A percentile compares a stretch with the other conserved stretches of the same genome.
Evolutionary conservation across 768 basidiomycete genomes (phyloP).

Genomic region (Pleurotus cornucopiae): DNA sequence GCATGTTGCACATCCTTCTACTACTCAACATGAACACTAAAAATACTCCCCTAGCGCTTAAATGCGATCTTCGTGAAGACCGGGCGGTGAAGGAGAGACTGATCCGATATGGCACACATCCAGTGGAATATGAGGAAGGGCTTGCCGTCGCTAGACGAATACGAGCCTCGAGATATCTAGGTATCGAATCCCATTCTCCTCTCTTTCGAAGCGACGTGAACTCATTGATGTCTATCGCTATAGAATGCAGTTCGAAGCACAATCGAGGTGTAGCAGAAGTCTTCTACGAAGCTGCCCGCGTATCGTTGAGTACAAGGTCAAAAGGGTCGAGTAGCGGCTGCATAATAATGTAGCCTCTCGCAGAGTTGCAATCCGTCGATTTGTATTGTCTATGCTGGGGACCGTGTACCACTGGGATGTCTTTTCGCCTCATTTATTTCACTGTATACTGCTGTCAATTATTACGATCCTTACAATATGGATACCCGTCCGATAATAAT

Average conservation of each 20-base stretch:
- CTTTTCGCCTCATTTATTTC: neutral
- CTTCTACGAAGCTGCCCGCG: constrained; percentile 87
- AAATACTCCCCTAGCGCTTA: constrained; percentile 57
- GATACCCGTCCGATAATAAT: no score
- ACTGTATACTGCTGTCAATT: neutral
- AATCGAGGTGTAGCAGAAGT: constrained; percentile 93
- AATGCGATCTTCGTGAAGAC: constrained; percentile 95
- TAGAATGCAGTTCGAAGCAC: constrained; percentile 97
- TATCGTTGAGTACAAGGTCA: constrained; percentile 72
- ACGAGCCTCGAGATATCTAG: constrained; percentile 90
- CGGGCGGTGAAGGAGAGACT: constrained; percentile 65
- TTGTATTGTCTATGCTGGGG: neutral
- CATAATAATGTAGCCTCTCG: constrained; percentile 48
- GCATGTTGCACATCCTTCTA: constrained; percentile 40
- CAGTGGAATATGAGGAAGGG: constrained; percentile 92
- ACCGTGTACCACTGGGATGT: neutral
- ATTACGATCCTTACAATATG: neutral
- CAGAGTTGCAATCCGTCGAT: neutral
- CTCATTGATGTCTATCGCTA: neutral
- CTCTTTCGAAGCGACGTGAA: neutral
- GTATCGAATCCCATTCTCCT: no score
- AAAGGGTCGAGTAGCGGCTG: constrained; percentile 58
- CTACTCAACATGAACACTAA: constrained; percentile 6
- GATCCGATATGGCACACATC: constrained; percentile 60
- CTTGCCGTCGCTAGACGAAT: constrained; percentile 83